Base-by-base conservation (phyloP, 345 rosid species). In the Excoecaria agallocha region DNA sequence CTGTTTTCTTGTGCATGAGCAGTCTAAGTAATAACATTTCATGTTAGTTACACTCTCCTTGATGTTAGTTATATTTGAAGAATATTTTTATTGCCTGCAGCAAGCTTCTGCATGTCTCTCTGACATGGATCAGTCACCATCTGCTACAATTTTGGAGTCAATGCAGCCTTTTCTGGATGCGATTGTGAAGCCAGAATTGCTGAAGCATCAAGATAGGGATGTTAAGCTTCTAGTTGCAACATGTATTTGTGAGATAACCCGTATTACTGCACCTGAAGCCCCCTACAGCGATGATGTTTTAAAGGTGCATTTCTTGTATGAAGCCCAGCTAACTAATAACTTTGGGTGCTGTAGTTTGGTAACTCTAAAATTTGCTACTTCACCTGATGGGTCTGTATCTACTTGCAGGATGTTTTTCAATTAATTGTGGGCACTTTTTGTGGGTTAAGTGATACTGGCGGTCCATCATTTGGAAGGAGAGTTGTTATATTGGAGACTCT, bases 261-360 rank as follows among this genome's bases (percentile, higher is more conserved):
- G 99, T 66, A 88, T 95, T 61, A 91, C 99, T 73, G 99, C 99
- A n/a, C 99, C 99, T 55, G 97, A 91, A 82, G 96, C 98, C 69
- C 98, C 99, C 76, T 95, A 93, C 67, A 82, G 77, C 69, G 99
- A 91, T 83, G 93, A 86, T 64, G 82, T 86, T 74, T 80, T 95
- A 74, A 95, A 90, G 99, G 99, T 93, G 74, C 62, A 35, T 68
- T 71, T 79, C 52, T 69, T 56, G 57, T 64, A 49, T 72, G 11
- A 52, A 68, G 65, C 64, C 69, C 50, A 24, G 68, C 59, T 74
- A 55, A 45, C 63, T 70, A 54, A 66, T 70, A 17, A 25, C 48
- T 24, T 69, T 68, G 38, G 59, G 68, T 70, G 43, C 46, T 66
- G 41, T 19, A 38, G 65, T 72, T 25, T 63, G 48, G 15, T 66